Evolutionary conservation across 2,329 filamentous ascomycete species (phyloP).

Genomic region (Trichoderma gracile): DNA sequence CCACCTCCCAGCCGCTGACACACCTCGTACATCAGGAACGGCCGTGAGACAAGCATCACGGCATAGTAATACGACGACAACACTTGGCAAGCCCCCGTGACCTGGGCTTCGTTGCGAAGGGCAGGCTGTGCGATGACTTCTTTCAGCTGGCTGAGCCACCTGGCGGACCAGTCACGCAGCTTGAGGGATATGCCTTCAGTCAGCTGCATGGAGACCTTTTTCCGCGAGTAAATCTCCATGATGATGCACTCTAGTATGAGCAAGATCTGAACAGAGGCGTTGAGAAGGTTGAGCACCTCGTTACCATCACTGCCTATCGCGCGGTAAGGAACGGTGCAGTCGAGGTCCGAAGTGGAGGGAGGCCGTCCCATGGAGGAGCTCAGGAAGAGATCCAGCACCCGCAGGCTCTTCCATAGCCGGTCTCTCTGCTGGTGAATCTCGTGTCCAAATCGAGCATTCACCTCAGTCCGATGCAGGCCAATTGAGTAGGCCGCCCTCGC

Average conservation of each 20-base stretch:
- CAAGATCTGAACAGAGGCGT: conserved; percentile 55
- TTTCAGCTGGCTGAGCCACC: conserved; percentile 51
- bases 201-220: conserved; percentile 54
- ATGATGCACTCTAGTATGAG: conserved; percentile 54
- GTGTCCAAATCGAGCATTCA: conserved; percentile 53
- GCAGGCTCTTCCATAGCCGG: conserved; percentile 55
- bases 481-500: conserved; percentile 55
- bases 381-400: conserved; percentile 54
- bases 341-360: conserved; percentile 54
- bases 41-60: conserved; percentile 57
- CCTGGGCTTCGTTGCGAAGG: conserved; percentile 34
- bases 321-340: conserved; percentile 55
- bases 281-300: conserved; percentile 49
- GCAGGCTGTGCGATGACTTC: conserved; percentile 36
- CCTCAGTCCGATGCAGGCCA: conserved; percentile 55
- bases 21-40: conserved; percentile 58
- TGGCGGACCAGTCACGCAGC: conserved; percentile 52
- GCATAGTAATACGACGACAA: conserved; percentile 57
- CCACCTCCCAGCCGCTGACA: conserved; percentile 47
- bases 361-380: conserved; percentile 57
- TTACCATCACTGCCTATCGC: conserved; percentile 38
- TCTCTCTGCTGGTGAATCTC: conserved; percentile 48
- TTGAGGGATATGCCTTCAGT: conserved; percentile 56
- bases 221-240: conserved; percentile 53
- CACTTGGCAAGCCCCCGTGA: conserved; percentile 53